These are phyloP conservation scores for Lactifluus pinguis DNA, from an alignment of 768 basidiomycete species.

Conservation along the genomic window DNA sequence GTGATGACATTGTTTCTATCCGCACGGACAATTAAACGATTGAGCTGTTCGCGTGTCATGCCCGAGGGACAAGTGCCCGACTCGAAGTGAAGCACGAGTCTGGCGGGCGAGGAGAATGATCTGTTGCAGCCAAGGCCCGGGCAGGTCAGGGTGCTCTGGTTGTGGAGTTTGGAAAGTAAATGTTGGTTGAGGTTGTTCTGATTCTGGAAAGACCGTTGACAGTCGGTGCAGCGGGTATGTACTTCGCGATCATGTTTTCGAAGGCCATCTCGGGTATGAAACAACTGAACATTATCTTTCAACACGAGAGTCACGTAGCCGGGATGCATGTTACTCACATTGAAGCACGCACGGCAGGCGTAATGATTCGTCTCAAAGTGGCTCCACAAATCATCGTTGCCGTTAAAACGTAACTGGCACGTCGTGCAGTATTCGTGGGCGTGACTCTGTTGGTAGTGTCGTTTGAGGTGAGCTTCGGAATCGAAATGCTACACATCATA, in stretches of 20 bases:
- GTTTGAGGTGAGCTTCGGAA: background rate
- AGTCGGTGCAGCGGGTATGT: constrained; percentile 36
- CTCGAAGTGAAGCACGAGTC: constrained; percentile 48
- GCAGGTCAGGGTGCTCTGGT: constrained; percentile 30
- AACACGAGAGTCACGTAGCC: background rate
- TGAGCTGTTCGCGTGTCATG: constrained; percentile 28
- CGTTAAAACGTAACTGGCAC: no score
- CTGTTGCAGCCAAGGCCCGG: constrained; percentile 35
- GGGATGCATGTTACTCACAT: background rate
- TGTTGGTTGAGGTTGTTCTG: constrained; percentile 38
- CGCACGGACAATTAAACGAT: constrained; percentile 1
- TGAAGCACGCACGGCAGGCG: background rate
- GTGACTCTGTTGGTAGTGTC: no score
- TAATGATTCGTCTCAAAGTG: constrained; percentile 4
- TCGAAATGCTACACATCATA: background rate
- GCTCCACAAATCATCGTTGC: background rate
- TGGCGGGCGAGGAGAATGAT: constrained; percentile 38
- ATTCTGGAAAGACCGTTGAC: constrained; percentile 36
- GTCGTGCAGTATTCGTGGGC: no score
- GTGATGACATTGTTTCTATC: constrained; percentile 6
- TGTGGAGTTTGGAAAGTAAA: constrained; percentile 44
- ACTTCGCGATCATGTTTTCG: constrained; percentile 13
- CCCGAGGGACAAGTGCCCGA: constrained; percentile 47
- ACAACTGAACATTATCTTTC: background rate
- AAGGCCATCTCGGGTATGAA: background rate